Base-by-base conservation (phyloP, 805 yeast species). In the Wickerhamomyces hampshirensis region DNA sequence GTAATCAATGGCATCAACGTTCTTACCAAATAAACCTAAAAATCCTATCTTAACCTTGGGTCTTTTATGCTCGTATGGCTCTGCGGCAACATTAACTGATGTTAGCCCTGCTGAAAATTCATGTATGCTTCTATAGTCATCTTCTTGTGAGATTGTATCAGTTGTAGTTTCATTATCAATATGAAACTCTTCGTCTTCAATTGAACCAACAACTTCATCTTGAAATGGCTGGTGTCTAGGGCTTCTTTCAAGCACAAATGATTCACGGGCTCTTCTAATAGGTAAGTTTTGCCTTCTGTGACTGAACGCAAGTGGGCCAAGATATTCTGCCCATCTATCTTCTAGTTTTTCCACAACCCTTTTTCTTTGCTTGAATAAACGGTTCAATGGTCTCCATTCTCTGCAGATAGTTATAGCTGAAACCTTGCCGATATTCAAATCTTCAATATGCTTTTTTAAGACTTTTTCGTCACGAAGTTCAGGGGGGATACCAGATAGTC, bases 401-500 rank as follows among this genome's bases (percentile, higher is more conserved):
- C 87, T 68, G 47, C 96, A 93, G 2, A 93, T 77, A 3, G 83
- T 80, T 7, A 89, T 72, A 1, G 82, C 71, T 18, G 80, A 73
- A 2, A 91, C 95, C 39, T 75, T 79, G 2, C 96, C 96, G 24
- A 89, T 80, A 19, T 82, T 80, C 26, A 91, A 64, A 8, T 73
- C 71, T 49, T 87, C 93, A 18, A 91, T 79, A 51, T 86, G 93
- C 26, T 77, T 71, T 38, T 75, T 79, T 47, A 91, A 61, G 11
- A 75, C 77, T n/a, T 69, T 69, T 47, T 79, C 88, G 38, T 77
- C 80, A 34, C 97, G 69, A 28, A 89, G 62, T 31, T 80, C 78
- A 0, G 84, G 80, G 0, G 98, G 97, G 5, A 91, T 86, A 1
- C 98, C 98, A 26, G 91, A 78, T 11, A 91, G 58, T 39, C 91